Evolutionary conservation across 169 alveolate genomes (phyloP).

Genomic region (Plasmodium gonderi): DNA sequence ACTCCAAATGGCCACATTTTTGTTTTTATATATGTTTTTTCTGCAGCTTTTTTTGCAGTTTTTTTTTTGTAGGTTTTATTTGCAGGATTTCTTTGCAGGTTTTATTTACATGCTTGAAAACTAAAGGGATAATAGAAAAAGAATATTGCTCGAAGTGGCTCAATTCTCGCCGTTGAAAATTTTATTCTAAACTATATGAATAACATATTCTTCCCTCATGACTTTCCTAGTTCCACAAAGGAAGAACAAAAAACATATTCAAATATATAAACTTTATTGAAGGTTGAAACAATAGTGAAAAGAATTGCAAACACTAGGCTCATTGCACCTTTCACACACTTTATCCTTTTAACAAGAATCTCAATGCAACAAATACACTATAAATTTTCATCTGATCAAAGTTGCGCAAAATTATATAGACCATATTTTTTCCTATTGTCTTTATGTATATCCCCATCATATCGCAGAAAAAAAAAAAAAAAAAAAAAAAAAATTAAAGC

Average conservation of each 20-base stretch:
- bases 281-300: background rate
- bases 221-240: background rate
- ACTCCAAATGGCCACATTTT: too few relatives aligned
- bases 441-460: background rate
- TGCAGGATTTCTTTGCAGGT: too few relatives aligned
- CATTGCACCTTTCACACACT: background rate
- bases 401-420: background rate
- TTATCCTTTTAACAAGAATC: background rate
- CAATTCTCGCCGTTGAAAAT: background rate
- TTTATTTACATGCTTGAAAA: background rate
- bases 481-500: background rate
- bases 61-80: too few relatives aligned
- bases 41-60: too few relatives aligned
- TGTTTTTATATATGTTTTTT: too few relatives aligned
- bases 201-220: background rate
- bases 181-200: background rate
- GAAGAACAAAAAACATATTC: background rate
- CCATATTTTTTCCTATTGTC: background rate
- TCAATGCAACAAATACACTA: background rate
- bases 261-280: background rate
- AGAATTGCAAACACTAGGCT: background rate
- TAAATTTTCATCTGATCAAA: background rate
- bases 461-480: background rate
- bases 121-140: background rate
- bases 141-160: background rate